phyloP scores from a whole-genome alignment of 1,139 yeast species.

The Debaryomyces coudertii region DNA sequence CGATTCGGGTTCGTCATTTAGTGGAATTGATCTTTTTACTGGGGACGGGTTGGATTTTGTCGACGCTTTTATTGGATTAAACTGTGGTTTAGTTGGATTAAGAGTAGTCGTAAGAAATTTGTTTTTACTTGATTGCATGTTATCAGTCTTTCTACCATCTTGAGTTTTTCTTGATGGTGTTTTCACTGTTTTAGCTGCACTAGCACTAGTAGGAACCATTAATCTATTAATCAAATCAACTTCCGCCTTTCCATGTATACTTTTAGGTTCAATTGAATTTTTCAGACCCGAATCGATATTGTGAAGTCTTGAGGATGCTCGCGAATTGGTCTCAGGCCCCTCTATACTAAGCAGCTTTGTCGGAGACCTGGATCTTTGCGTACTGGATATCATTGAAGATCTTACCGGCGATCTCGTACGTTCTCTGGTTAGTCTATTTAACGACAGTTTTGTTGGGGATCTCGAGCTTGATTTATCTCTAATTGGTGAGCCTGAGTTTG shows the following conservation, averaged over 20 bases:
- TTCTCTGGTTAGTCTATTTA: slow-evolving; percentile 2
- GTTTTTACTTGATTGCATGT: slow-evolving; percentile 22
- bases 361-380: slow-evolving; percentile 18
- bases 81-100: slow-evolving; percentile 29
- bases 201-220: slow-evolving; percentile 34
- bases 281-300: neutral
- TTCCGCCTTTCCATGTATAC: slow-evolving; percentile 13
- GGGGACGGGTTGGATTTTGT: slow-evolving; percentile 19
- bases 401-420: slow-evolving; percentile 7
- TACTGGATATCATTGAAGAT: neutral
- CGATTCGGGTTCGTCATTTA: slow-evolving; percentile 13
- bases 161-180: slow-evolving; percentile 15
- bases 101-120: slow-evolving; percentile 42
- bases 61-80: slow-evolving; percentile 17
- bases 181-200: slow-evolving; percentile 29
- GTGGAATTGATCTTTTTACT: slow-evolving; percentile 10
- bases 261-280: slow-evolving; percentile 1
- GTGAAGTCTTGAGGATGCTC: neutral
- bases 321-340: neutral
- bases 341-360: slow-evolving; percentile 15
- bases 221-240: slow-evolving; percentile 24
- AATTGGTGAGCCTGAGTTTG: slow-evolving; percentile 7
- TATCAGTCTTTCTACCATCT: slow-evolving; percentile 4
- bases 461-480: neutral
- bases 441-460: slow-evolving; percentile 1